phyloP scores from a whole-genome alignment of 192 early-diverging fungal genomes.

The Backusella psychrophila region DNA sequence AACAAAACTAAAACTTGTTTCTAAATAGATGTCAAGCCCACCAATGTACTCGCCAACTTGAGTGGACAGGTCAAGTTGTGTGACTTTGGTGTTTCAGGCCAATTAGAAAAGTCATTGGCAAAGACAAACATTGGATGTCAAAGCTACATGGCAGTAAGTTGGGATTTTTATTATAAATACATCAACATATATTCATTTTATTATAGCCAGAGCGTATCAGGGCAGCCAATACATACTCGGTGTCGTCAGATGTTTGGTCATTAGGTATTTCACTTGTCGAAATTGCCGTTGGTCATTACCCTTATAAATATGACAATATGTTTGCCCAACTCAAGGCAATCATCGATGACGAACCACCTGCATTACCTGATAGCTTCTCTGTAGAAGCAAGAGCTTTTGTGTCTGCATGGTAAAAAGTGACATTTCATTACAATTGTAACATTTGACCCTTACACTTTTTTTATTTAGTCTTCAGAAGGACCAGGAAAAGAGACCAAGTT shows the following conservation, averaged over 20 bases:
- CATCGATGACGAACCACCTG: slow-evolving; percentile 74
- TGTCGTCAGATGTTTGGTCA: slow-evolving; percentile 93
- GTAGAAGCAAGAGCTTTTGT: slow-evolving; percentile 78
- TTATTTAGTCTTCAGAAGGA: slow-evolving; percentile 62
- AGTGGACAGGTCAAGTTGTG: slow-evolving; percentile 91
- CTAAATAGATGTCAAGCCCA: slow-evolving; percentile 86
- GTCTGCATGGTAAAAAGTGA: slow-evolving; percentile 54
- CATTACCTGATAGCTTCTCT: slow-evolving; percentile 68
- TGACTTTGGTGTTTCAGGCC: slow-evolving; percentile 96
- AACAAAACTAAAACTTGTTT: background rate
- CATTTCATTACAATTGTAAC: background rate
- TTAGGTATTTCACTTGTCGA: slow-evolving; percentile 89
- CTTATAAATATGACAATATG: slow-evolving; percentile 75
- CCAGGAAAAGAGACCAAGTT: slow-evolving; percentile 67
- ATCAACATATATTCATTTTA: too few species aligned
- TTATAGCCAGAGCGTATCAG: slow-evolving; percentile 86
- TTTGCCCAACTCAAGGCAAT: slow-evolving; percentile 91
- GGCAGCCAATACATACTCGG: slow-evolving; percentile 68
- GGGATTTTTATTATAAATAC: too few species aligned
- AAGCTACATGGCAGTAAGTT: slow-evolving; percentile 88
- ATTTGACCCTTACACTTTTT: background rate
- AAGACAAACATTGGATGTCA: slow-evolving; percentile 94
- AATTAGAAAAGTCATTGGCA: slow-evolving; percentile 84
- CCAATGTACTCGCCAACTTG: slow-evolving; percentile 87
- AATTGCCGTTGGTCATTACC: slow-evolving; percentile 76